Evolutionary conservation across 345 rosid species (phyloP).

Genomic region (Dipteronia dyeriana): DNA sequence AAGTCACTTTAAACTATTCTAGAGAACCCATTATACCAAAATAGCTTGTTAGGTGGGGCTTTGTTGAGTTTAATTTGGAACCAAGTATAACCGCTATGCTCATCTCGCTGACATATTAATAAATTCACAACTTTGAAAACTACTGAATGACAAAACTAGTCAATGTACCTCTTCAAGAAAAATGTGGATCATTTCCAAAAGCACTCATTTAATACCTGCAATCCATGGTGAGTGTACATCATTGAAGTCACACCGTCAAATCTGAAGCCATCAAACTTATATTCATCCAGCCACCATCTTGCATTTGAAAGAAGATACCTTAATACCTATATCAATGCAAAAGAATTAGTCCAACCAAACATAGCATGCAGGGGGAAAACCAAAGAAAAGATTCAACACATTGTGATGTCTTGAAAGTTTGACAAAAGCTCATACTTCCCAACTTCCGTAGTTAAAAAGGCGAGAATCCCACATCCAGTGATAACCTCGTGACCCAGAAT

Average conservation of each 20-base stretch:
- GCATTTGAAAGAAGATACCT: slow-evolving; percentile 93
- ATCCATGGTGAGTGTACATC: slow-evolving; percentile 98
- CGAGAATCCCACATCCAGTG: slow-evolving; percentile 99
- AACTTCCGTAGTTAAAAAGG: slow-evolving; percentile 93
- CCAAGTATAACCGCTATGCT: not conserved
- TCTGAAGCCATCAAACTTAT: slow-evolving; percentile 92
- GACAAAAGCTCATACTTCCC: slow-evolving; percentile 71
- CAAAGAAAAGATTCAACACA: slow-evolving; percentile 9
- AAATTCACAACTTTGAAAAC: not conserved
- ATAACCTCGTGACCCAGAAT: slow-evolving; percentile 80
- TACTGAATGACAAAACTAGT: not conserved
- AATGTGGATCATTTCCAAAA: slow-evolving; percentile 4
- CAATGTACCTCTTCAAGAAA: not conserved
- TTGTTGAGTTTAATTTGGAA: not conserved
- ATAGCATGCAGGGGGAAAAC: slow-evolving; percentile 17
- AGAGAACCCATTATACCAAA: slow-evolving; percentile 2
- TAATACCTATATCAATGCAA: slow-evolving; percentile 52
- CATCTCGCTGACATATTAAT: not conserved
- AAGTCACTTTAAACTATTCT: not conserved
- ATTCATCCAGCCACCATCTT: slow-evolving; percentile 99
- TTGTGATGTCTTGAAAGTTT: slow-evolving; percentile 9
- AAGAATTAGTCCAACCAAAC: slow-evolving; percentile 19
- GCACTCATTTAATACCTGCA: slow-evolving; percentile 50
- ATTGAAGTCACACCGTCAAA: slow-evolving; percentile 99
- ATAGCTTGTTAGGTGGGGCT: not conserved